Evolutionary conservation across 1,139 yeast species (phyloP).

Genomic region (Yamadazyma trypodendri): DNA sequence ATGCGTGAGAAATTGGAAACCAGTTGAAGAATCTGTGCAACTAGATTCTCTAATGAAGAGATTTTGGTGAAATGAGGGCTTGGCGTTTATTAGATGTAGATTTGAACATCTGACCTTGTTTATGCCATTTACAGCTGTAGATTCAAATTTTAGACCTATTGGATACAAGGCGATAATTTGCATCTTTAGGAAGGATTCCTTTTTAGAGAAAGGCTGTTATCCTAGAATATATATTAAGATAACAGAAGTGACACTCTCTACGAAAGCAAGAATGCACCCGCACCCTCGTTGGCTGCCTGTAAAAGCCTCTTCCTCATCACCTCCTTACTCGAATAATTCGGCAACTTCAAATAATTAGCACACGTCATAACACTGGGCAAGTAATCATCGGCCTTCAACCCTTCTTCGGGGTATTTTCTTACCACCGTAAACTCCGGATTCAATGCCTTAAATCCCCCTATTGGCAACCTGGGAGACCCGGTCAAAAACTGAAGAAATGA

Average conservation of each 20-base stretch:
- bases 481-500: slow-evolving; percentile 83
- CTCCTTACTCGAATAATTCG: slow-evolving; percentile 67
- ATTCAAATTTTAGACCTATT: too few species aligned
- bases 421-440: slow-evolving; percentile 88
- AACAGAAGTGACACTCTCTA: too few species aligned
- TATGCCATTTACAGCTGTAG: too few species aligned
- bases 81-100: too few species aligned
- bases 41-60: too few species aligned
- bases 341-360: slow-evolving; percentile 89
- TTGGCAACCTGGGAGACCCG: slow-evolving; percentile 89
- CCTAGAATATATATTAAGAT: too few species aligned
- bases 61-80: too few species aligned
- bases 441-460: slow-evolving; percentile 88
- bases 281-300: slow-evolving; percentile 84
- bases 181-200: too few species aligned
- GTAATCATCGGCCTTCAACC: slow-evolving; percentile 70
- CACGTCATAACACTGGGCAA: slow-evolving; percentile 98
- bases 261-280: slow-evolving; percentile 73
- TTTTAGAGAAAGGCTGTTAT: too few species aligned
- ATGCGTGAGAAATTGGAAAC: slow-evolving; percentile 1
- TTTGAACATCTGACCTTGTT: too few species aligned
- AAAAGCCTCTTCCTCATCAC: slow-evolving; percentile 57
- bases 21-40: too few species aligned
- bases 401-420: slow-evolving; percentile 70
- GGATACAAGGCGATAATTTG: too few species aligned